A percentile compares a stretch with the other conserved stretches of the same genome.
These are phyloP conservation scores for Tylopilus vinaceipallidus DNA, from an alignment of 768 basidiomycete genomes.

Conservation along the genomic window DNA sequence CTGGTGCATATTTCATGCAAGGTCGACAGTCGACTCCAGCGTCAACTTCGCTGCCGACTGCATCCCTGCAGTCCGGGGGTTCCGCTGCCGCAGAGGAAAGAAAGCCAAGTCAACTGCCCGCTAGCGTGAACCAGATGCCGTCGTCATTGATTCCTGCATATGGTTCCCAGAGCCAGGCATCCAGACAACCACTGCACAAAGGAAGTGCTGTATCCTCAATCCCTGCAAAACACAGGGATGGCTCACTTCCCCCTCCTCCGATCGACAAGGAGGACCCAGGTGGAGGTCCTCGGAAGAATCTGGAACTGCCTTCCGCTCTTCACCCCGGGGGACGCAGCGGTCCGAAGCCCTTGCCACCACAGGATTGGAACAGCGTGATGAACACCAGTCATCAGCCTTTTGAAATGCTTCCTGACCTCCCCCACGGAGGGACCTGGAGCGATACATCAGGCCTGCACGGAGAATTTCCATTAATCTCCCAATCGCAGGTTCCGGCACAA, in stretches of 20 bases:
- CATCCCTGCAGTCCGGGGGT: conserved; percentile 14
- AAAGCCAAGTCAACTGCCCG: conserved; percentile 6
- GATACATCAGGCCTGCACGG: conserved; percentile 15
- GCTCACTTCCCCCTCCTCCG: conserved; percentile 43
- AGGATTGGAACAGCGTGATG: conserved; percentile 10
- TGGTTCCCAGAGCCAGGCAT: conserved; percentile 1
- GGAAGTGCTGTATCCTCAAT: conserved; percentile 4
- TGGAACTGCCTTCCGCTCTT: conserved; percentile 39
- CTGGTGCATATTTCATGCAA: conserved; percentile 27
- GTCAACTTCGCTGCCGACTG: conserved; percentile 8
- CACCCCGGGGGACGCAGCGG: conserved; percentile 36
- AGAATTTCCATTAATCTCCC: conserved; percentile 4
- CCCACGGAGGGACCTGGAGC: conserved; percentile 8
- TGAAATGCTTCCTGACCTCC: conserved; percentile 6
- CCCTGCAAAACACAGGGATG: conserved; percentile 21
- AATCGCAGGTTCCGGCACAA: conserved; percentile 6
- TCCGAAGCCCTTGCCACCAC: conserved; percentile 19
- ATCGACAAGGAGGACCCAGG: conserved; percentile 24
- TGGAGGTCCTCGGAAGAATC: conserved; percentile 17
- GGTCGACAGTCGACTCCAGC: conserved; percentile 18
- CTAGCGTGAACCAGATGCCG: conserved; percentile 13
- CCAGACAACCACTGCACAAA: conserved; percentile 8
- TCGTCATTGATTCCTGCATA: conserved; percentile 25
- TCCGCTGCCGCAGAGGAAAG: conserved; percentile 10
- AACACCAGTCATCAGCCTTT: conserved; percentile 9